phyloP scores from a whole-genome alignment of 805 yeast genomes.

The Cyberlindnera meyerae region DNA sequence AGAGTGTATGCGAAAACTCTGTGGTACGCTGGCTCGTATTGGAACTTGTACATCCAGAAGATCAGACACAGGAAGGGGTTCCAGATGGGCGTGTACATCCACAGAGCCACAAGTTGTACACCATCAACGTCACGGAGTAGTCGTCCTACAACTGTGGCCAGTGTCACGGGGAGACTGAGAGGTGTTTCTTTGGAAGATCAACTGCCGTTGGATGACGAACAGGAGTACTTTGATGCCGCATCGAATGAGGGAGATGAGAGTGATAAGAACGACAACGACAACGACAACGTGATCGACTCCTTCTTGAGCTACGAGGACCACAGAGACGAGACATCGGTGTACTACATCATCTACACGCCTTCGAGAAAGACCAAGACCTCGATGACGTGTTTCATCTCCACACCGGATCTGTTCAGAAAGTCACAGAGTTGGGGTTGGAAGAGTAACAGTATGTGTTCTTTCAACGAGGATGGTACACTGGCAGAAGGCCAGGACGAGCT shows the following conservation, averaged over 20 bases:
- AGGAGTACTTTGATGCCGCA: constrained; percentile 18
- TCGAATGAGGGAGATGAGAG: constrained; percentile 7
- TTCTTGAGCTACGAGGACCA: constrained; percentile 41
- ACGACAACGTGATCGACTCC: constrained; percentile 16
- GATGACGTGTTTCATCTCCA: constrained; percentile 48
- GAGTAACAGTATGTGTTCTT: constrained; percentile 47
- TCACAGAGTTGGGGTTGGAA: constrained; percentile 65
- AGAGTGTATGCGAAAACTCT: constrained; percentile 47
- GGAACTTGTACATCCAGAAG: constrained; percentile 53
- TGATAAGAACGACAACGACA: background rate
- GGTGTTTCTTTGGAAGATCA: no score
- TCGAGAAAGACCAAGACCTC: constrained; percentile 41
- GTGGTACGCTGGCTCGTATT: constrained; percentile 60
- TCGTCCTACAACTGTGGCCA: no score
- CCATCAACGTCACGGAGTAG: constrained; percentile 37
- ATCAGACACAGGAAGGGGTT: constrained; percentile 36
- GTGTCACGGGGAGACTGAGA: no score
- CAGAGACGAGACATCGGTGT: constrained; percentile 42
- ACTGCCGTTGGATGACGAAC: no score
- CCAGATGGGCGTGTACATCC: constrained; percentile 54
- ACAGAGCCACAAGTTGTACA: constrained; percentile 39
- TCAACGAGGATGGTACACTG: constrained; percentile 44
- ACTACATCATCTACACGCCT: constrained; percentile 51
- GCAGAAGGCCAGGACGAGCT: constrained; percentile 40
- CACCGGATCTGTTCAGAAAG: constrained; percentile 47